Evolutionary conservation across 352 stramenopile species (phyloP).

Genomic region (Pythium chondricola): DNA sequence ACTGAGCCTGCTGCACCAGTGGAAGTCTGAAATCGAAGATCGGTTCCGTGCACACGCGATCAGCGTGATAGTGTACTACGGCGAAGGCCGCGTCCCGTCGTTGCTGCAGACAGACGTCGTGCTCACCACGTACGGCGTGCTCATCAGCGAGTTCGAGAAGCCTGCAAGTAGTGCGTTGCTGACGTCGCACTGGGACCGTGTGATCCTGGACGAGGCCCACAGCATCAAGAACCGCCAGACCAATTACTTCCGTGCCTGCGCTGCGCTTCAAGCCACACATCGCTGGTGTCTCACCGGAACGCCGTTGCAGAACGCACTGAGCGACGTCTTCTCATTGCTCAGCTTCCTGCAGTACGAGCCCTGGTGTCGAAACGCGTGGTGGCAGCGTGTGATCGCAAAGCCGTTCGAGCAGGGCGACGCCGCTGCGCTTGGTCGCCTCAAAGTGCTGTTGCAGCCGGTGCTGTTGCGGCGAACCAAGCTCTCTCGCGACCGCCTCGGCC

Average conservation of each 20-base stretch:
- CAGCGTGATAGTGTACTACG: conserved; percentile 64
- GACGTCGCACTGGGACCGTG: conserved; percentile 55
- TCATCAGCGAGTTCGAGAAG: conserved; percentile 66
- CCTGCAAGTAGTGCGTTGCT: conserved; percentile 20
- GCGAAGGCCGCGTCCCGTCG: conserved; percentile 38
- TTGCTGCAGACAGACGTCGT: conserved; percentile 53
- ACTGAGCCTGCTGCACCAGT: conserved; percentile 84
- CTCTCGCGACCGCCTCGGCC: conserved; percentile 53
- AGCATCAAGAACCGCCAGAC: conserved; percentile 87
- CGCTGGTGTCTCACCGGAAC: conserved; percentile 90
- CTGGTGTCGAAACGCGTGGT: conserved; percentile 79
- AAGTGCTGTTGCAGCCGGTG: conserved; percentile 63
- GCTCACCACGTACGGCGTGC: conserved; percentile 79
- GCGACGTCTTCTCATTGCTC: conserved; percentile 84
- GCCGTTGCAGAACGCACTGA: conserved; percentile 85
- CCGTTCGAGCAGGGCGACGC: conserved; percentile 76
- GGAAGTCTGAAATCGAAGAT: conserved; percentile 77
- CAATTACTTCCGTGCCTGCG: conserved; percentile 64
- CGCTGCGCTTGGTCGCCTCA: conserved; percentile 48
- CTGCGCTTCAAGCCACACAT: conserved; percentile 42
- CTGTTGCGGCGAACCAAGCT: conserved; percentile 86
- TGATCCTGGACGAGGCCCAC: conserved; percentile 91
- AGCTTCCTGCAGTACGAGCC: conserved; percentile 82
- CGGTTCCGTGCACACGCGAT: conserved; percentile 51
- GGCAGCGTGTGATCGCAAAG: conserved; percentile 72